Evolutionary conservation across 2,329 filamentous ascomycete genomes (phyloP).

Genomic region (Didymellaceae sp.): DNA sequence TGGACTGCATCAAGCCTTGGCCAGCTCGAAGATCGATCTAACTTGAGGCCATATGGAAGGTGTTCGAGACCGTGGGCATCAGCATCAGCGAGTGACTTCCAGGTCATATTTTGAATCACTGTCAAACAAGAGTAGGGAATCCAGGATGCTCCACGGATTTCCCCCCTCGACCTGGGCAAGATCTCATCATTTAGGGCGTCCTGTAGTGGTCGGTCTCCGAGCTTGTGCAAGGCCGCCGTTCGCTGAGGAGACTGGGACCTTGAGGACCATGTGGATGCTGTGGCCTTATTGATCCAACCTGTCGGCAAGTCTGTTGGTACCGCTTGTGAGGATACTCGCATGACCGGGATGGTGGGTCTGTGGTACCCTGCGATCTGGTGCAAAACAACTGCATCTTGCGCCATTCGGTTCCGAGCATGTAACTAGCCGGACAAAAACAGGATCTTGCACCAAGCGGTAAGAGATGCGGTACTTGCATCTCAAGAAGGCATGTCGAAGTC

Average conservation of each 20-base stretch:
- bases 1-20: too few species aligned
- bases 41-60: too few species aligned
- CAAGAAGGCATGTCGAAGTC: too few species aligned
- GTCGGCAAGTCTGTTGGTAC: background rate
- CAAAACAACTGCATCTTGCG: background rate
- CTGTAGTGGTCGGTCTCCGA: slow-evolving; percentile 9
- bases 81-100: too few species aligned
- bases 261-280: background rate
- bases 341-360: background rate
- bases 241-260: background rate
- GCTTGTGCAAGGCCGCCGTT: background rate
- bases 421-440: too few species aligned
- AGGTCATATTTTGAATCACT: too few species aligned
- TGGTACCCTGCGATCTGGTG: background rate
- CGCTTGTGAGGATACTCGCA: background rate
- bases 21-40: too few species aligned
- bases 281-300: background rate
- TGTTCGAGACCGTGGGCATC: background rate
- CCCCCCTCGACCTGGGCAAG: background rate
- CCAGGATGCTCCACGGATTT: too few species aligned
- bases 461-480: too few species aligned
- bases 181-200: background rate
- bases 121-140: too few species aligned
- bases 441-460: too few species aligned
- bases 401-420: background rate